phyloP scores from a whole-genome alignment of 768 basidiomycete genomes.

The Leccinum pellstonianum region DNA sequence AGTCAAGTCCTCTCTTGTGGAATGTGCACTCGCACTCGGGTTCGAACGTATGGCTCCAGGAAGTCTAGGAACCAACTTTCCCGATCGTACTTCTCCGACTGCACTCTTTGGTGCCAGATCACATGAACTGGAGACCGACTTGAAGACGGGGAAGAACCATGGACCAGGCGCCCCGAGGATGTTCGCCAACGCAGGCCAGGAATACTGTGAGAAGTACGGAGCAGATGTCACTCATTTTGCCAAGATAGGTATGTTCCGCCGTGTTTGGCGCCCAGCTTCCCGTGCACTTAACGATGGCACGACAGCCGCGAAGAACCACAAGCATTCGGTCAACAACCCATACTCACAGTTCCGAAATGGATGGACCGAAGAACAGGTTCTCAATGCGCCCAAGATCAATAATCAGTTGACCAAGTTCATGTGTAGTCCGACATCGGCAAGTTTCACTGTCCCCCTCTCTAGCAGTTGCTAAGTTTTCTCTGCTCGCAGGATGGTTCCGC shows the following conservation, averaged over 20 bases:
- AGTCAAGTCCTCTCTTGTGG: constrained; percentile 66
- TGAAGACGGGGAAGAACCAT: constrained; percentile 52
- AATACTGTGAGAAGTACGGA: constrained; percentile 77
- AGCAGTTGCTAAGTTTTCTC: neutral
- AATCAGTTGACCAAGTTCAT: constrained; percentile 78
- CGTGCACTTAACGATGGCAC: neutral
- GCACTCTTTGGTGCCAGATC: constrained; percentile 43
- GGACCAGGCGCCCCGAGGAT: constrained; percentile 72
- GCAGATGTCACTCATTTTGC: constrained; percentile 66
- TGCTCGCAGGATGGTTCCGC: constrained; percentile 64
- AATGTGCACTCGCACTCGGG: constrained; percentile 79
- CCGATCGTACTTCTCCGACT: constrained; percentile 50
- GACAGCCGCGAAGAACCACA: constrained; percentile 79
- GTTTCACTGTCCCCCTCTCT: constrained; percentile 10
- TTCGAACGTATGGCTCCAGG: constrained; percentile 85
- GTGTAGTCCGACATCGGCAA: constrained; percentile 82
- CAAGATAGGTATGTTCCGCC: constrained; percentile 57
- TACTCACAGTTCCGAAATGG: constrained; percentile 84
- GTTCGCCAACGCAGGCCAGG: constrained; percentile 71
- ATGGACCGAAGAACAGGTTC: constrained; percentile 70
- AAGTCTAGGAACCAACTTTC: constrained; percentile 65
- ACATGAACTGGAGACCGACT: constrained; percentile 46
- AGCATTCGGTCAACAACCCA: constrained; percentile 77
- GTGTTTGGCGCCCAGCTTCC: neutral
- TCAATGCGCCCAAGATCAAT: constrained; percentile 65